These are phyloP conservation scores for Nyssa sinensis DNA, from an alignment of 148 eudicot species.

Conservation along the genomic window DNA sequence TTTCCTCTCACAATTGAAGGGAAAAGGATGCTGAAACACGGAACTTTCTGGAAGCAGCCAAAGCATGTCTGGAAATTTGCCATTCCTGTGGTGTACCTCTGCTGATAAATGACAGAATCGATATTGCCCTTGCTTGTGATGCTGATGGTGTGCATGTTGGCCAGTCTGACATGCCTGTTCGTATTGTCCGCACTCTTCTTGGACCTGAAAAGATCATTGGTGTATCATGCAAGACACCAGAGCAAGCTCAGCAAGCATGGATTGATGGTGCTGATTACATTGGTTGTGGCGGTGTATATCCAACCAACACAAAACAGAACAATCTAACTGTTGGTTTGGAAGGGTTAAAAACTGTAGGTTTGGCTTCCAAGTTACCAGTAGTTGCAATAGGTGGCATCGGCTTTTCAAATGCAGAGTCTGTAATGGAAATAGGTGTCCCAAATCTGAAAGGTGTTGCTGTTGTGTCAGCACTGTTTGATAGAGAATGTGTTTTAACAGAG, in stretches of 20 bases:
- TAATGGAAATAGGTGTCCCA: slow-evolving; percentile 55
- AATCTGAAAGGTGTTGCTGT: slow-evolving; percentile 82
- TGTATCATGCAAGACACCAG: slow-evolving; percentile 76
- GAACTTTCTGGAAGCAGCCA: slow-evolving; percentile 75
- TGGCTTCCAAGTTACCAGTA: slow-evolving; percentile 79
- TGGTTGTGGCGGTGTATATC: slow-evolving; percentile 87
- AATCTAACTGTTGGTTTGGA: slow-evolving; percentile 68
- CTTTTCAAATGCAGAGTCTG: slow-evolving; percentile 52
- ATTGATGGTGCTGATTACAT: slow-evolving; percentile 82
- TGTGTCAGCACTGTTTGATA: slow-evolving; percentile 78
- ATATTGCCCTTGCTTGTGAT: slow-evolving; percentile 78
- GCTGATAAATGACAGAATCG: slow-evolving; percentile 76
- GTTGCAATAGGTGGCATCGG: slow-evolving; percentile 93
- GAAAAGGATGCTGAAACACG: slow-evolving; percentile 74
- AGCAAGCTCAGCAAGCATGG: slow-evolving; percentile 84
- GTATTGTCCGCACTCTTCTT: slow-evolving; percentile 55
- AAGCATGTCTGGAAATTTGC: slow-evolving; percentile 62
- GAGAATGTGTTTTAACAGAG: slow-evolving; percentile 54
- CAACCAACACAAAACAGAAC: slow-evolving; percentile 82
- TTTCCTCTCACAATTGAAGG: slow-evolving; percentile 31
- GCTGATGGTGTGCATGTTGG: slow-evolving; percentile 91
- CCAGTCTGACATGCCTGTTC: slow-evolving; percentile 80
- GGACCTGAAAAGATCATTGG: slow-evolving; percentile 88
- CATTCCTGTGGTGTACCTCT: slow-evolving; percentile 53
- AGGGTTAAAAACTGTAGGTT: slow-evolving; percentile 66